A percentile compares a stretch with the other conserved stretches of the same genome.
These are phyloP conservation scores for Tolypocladium ovalisporum DNA, from an alignment of 2,329 filamentous ascomycete genomes.

Conservation along the genomic window DNA sequence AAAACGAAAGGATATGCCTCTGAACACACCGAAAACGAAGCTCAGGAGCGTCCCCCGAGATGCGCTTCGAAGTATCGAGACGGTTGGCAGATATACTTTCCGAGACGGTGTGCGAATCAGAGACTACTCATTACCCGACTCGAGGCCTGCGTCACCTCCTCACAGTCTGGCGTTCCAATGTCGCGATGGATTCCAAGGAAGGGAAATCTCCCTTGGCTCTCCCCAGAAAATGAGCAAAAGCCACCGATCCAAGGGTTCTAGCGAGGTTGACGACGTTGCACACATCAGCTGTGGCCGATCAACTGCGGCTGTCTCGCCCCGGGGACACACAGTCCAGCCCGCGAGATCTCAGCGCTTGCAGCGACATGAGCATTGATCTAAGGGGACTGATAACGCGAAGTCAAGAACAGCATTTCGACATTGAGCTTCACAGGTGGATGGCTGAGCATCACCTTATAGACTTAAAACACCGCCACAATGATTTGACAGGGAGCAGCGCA, in stretches of 20 bases:
- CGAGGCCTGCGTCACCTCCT: not conserved
- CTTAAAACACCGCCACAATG: not conserved
- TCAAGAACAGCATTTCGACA: too few species aligned
- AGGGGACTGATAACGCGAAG: too few species aligned
- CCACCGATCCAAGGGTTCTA: not conserved
- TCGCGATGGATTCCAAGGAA: constrained; percentile 17
- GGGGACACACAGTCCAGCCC: not conserved
- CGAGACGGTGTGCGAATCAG: constrained; percentile 17
- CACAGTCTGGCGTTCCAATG: constrained; percentile 14
- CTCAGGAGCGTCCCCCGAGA: constrained; percentile 13
- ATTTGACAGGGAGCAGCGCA: not conserved
- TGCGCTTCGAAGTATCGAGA: constrained; percentile 14
- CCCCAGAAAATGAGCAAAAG: constrained; percentile 7
- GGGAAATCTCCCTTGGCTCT: constrained; percentile 8
- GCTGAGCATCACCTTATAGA: not conserved
- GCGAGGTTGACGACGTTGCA: not conserved
- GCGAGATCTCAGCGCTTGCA: not conserved
- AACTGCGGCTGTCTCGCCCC: not conserved
- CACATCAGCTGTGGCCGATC: not conserved
- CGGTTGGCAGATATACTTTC: constrained; percentile 15
- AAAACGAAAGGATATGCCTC: not conserved
- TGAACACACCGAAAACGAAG: constrained; percentile 1
- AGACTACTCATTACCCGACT: constrained; percentile 14
- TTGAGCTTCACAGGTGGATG: not conserved
- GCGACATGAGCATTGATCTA: not conserved